These are phyloP conservation scores for Melocanna baccifera DNA, from an alignment of 176 grass and related monocot species.

Conservation along the genomic window DNA sequence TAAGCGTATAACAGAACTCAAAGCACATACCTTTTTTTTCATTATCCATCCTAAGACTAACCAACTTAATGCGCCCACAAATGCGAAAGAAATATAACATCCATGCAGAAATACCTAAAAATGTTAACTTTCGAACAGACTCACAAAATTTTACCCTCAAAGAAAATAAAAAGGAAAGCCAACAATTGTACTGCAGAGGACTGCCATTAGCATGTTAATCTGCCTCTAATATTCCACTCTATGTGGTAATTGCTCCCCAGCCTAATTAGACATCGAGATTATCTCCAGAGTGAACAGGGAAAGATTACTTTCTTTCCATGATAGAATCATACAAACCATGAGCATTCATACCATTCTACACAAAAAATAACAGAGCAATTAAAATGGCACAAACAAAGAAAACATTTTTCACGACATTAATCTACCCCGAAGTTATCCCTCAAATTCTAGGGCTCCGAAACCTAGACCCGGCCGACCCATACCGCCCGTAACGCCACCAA, in stretches of 20 bases:
- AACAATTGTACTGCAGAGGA: neutral
- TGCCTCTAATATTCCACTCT: neutral
- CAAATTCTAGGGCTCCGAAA: neutral
- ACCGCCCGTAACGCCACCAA: neutral
- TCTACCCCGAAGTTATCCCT: neutral
- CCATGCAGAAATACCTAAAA: neutral
- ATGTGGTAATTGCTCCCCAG: neutral
- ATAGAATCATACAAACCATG: neutral
- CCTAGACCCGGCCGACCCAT: neutral
- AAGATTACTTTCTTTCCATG: neutral
- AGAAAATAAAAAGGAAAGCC: neutral
- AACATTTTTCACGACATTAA: constrained; percentile 25
- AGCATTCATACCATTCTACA: neutral
- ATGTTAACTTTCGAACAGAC: neutral
- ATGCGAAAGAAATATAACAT: neutral
- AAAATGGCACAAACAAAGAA: neutral
- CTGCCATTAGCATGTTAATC: neutral
- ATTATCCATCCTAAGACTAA: neutral
- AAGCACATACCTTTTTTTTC: neutral
- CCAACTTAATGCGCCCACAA: neutral
- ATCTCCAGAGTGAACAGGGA: neutral
- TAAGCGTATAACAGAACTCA: neutral
- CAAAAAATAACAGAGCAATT: neutral
- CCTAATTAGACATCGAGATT: neutral
- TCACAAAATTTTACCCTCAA: neutral